Percentiles rank a stretch among this genome's conserved stretches.
phyloP scores from a whole-genome alignment of 164 flowering plant species.

The Umbellularia californica region DNA sequence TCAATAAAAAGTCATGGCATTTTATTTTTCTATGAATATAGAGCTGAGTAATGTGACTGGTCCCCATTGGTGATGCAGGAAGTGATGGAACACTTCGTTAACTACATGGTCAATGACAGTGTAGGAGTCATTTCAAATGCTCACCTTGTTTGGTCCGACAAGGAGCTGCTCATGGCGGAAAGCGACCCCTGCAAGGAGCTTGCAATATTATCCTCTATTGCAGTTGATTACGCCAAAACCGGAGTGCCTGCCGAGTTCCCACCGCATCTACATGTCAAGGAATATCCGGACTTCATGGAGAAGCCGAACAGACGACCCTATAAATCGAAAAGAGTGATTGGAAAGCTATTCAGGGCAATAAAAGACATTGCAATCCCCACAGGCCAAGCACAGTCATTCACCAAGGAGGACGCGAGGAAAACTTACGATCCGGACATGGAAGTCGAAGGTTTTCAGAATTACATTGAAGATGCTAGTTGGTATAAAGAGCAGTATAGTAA shows the following conservation, averaged over 20 bases:
- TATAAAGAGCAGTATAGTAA: conserved; percentile 57
- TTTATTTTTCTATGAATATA: no score
- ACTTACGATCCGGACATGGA: conserved; percentile 74
- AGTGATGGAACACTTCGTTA: conserved; percentile 58
- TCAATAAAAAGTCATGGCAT: no score
- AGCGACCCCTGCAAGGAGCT: conserved; percentile 53
- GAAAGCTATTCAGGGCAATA: conserved; percentile 53
- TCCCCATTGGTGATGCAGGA: conserved; percentile 39
- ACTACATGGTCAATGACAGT: conserved; percentile 78
- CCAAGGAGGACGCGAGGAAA: conserved; percentile 42
- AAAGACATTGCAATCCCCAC: conserved; percentile 35
- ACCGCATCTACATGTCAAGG: conserved; percentile 40
- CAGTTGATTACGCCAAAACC: conserved; percentile 84
- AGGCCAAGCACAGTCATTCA: conserved; percentile 34
- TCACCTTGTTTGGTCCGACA: conserved; percentile 73
- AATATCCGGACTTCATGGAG: conserved; percentile 94
- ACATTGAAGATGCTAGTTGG: conserved; percentile 58
- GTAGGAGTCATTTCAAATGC: conserved; percentile 80
- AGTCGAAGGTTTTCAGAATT: conserved; percentile 60
- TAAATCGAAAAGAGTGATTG: conserved; percentile 34
- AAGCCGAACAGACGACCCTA: conserved; percentile 69
- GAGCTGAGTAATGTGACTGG: background rate
- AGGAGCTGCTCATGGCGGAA: conserved; percentile 41
- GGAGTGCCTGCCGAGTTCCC: conserved; percentile 79
- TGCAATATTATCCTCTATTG: conserved; percentile 61